Evolutionary conservation across 1,284 basidiomycete genomes (phyloP).

Genomic region (Tranzscheliella williamsii): DNA sequence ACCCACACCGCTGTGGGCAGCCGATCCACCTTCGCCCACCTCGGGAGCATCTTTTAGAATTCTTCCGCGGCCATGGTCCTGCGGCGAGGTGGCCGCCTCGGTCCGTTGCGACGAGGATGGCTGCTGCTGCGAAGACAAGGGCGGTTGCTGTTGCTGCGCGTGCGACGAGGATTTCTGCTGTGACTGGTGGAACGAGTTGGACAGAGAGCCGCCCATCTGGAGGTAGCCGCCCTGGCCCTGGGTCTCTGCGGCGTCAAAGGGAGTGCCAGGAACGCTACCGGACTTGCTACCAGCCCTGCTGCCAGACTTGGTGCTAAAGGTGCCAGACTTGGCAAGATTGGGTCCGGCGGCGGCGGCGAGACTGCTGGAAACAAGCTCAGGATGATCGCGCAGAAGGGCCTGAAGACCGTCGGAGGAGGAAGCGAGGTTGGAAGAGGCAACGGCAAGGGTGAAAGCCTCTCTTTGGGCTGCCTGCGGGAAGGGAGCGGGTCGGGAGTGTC

Average conservation of each 20-base stretch:
- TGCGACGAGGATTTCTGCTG: slow-evolving; percentile 2
- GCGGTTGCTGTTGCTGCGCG: slow-evolving; percentile 10
- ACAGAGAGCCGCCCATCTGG: slow-evolving; percentile 28
- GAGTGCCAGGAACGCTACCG: slow-evolving; percentile 32
- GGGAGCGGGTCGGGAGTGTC: slow-evolving; percentile 39
- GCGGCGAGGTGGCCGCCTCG: background rate
- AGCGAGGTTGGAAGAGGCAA: slow-evolving; percentile 49
- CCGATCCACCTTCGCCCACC: slow-evolving; percentile 36
- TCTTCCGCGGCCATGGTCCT: slow-evolving; percentile 18
- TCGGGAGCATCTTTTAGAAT: slow-evolving; percentile 36
- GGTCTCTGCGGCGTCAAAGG: slow-evolving; percentile 13
- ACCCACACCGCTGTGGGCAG: slow-evolving; percentile 23
- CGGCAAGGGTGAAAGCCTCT: slow-evolving; percentile 47
- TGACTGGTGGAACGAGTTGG: slow-evolving; percentile 27
- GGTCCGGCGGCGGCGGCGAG: slow-evolving; percentile 53
- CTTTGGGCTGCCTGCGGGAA: slow-evolving; percentile 42
- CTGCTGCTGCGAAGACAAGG: background rate
- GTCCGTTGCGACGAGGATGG: background rate
- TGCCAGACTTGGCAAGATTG: slow-evolving; percentile 26
- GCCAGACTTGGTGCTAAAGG: slow-evolving; percentile 25
- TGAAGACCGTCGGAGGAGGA: slow-evolving; percentile 52
- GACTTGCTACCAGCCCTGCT: slow-evolving; percentile 31
- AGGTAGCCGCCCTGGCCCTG: slow-evolving; percentile 3
- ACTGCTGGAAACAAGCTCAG: slow-evolving; percentile 54
- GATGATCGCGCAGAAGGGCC: slow-evolving; percentile 57